Evolutionary conservation across 139 green algal genomes (phyloP), one percentile per base, ranked within the genome.

Genomic region (Chlorella sp.): DNA sequence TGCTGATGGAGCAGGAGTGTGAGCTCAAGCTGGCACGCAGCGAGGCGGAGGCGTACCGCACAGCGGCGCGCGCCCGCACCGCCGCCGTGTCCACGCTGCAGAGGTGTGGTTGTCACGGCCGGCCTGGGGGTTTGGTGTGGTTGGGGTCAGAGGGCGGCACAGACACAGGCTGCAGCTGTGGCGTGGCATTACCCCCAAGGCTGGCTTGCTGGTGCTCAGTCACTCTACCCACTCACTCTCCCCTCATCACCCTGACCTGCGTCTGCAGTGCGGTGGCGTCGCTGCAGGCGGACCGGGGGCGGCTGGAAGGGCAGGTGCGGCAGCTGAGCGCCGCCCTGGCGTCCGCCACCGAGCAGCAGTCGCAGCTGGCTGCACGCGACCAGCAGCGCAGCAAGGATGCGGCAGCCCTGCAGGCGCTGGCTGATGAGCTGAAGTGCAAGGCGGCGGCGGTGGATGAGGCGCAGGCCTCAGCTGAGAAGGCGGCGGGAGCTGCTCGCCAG

Each of bases 1-100:
- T 85, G 68, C 81, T 79, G 2, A 30, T 85, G 81, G 81, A 85
- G 69, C 69, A 85, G 69, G 68, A 85, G 68, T 85, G 81, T 36
- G 81, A 78, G 81, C 69, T 70, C 14, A 79, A 72, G 81, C 68
- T 85, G 81, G 81, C 81, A 30, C 51, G 70, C 38, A 68, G 38
- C 14, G 81, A 85, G 36, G 69, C 81, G 3, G 68, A 85, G 51
- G 81, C 81, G 36, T 85, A 85, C 81, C 81, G 81, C 46, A 76
- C 70, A 34, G 69, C 81, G 13, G 48, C 81, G 1, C 17, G 32
- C 22, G 81, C 81, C 11, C 69, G 81, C 24, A 85, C 28, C 51
- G 81, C 81, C 1, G 81, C 81, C 3, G 81, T 85, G n/a, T 40
- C n/a, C 69, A 79, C 65, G 44, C 69, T 85, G 81, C 81, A 85